Evolutionary conservation across 148 eudicot genomes (phyloP), one percentile per base, ranked within the genome.

Genomic region (Nepenthes mirabilis): DNA sequence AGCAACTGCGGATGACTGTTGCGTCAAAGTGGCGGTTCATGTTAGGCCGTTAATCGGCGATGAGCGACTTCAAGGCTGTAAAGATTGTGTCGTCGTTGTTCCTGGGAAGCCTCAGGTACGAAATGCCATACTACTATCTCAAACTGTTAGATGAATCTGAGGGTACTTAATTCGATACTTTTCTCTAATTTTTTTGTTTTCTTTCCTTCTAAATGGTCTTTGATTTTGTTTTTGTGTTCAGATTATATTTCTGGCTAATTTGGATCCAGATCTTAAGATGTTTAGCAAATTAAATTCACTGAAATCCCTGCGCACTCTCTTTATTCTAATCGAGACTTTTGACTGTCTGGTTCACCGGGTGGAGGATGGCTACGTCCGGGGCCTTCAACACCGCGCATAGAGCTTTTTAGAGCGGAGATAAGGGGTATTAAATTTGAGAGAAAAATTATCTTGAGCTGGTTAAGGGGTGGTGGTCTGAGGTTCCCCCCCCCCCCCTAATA

Each of bases 21-120:
- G 85, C 54, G 98, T 93, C 1, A 93, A 93, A 65, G 98, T 93
- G 0, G 98, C 96, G 0, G 94, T 93, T 61, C 96, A 93, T 52
- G 75, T 93, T 12, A 70, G 98, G 56, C 98, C 98, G 6, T 78
- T 93, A 9, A 85, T 93, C 63, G 96, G 88, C 37, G 98, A 93
- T 66, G 98, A 93, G 67, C 76, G 72, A 61, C 77, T 93, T 51
- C 96, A 93, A 59, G 98, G 96, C 1, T 93, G 98, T 72, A 75
- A 83, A 58, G 96, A 93, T 65, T 93, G 98, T 63, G 98, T 93
- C 36, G 54, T 87, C 33, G 79, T 93, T 53, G 83, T 77, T 52
- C 65, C 75, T 47, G 88, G 85, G 3, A 88, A 93, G 57, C 96
- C 95, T 61, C 98, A 93, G 98, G 98, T 91, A 61, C 37, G 2